Evolutionary conservation across 1,284 basidiomycete species (phyloP).

Genomic region (Sanghuangporus sanghuang): DNA sequence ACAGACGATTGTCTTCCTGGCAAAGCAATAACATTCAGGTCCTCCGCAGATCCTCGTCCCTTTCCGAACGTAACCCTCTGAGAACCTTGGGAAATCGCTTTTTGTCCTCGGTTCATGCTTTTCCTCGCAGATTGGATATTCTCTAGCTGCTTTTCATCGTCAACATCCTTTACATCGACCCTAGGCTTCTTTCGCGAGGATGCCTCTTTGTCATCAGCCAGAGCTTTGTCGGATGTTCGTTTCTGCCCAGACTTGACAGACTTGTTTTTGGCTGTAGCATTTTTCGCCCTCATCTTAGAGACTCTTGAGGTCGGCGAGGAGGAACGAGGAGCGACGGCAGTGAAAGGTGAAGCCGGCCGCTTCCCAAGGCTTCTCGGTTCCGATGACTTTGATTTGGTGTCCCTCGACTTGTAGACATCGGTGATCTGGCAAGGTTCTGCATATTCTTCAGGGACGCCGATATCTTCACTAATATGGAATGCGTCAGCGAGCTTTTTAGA

Average conservation of each 20-base stretch:
- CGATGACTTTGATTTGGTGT: neutral
- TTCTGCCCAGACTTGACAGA: neutral
- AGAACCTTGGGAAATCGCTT: slow-evolving; percentile 17
- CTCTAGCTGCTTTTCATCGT: neutral
- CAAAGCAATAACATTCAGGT: neutral
- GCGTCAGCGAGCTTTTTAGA: neutral
- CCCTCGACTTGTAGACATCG: neutral
- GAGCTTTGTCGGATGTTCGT: neutral
- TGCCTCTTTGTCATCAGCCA: neutral
- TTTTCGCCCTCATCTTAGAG: slow-evolving; percentile 10
- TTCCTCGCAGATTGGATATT: slow-evolving; percentile 9
- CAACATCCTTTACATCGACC: neutral
- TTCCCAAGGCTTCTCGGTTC: neutral
- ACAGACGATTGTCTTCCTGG: neutral
- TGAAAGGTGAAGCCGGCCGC: neutral
- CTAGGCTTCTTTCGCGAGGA: slow-evolving; percentile 4
- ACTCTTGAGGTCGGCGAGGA: slow-evolving; percentile 9
- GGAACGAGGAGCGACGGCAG: neutral
- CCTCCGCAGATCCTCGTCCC: neutral
- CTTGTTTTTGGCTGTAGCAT: neutral
- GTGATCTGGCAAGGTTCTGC: neutral
- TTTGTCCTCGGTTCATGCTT: slow-evolving; percentile 20
- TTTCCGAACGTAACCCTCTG: neutral
- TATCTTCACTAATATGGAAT: neutral
- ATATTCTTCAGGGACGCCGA: neutral